A percentile compares a stretch with the other conserved stretches of the same genome.
Conservation (phyloP, 768 basidiomycete genomes). For the Pholiota conissans region DNA sequence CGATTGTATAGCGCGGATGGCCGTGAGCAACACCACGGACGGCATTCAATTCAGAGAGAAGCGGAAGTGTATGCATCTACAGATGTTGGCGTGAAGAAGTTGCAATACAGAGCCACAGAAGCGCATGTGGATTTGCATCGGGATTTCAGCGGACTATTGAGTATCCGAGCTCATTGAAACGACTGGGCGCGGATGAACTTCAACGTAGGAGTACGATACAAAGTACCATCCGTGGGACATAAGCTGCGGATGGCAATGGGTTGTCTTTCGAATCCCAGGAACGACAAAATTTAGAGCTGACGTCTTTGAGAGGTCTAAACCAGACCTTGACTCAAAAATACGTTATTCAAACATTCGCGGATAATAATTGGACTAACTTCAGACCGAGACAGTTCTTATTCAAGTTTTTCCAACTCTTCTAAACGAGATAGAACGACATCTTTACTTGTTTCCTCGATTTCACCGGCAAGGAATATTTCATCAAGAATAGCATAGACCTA, state of each 20-base stretch:
- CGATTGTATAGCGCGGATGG: constrained; percentile 7
- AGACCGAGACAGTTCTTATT: constrained; percentile 40
- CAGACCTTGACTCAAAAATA: constrained; percentile 1
- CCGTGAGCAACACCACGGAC: constrained; percentile 3
- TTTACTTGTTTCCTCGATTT: constrained; percentile 98
- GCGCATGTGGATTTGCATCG: constrained; percentile 15
- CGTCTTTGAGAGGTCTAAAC: background rate
- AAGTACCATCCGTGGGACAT: background rate
- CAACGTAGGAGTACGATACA: background rate
- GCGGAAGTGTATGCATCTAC: constrained; percentile 4
- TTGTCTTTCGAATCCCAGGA: background rate
- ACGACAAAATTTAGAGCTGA: background rate
- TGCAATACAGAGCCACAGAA: constrained; percentile 7
- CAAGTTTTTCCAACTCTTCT: constrained; percentile 91
- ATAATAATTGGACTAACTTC: constrained; percentile 12
- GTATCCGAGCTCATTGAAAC: background rate
- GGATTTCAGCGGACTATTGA: constrained; percentile 16
- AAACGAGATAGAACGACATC: constrained; percentile 90
- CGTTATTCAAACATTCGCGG: constrained; percentile 2
- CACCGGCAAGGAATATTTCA: constrained; percentile 97
- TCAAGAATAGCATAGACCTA: constrained; percentile 98
- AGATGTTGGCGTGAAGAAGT: constrained; percentile 9
- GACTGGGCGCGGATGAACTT: background rate
- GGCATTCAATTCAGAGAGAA: background rate
- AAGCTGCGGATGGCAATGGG: background rate